Evolutionary conservation across 1,284 basidiomycete species (phyloP).

Genomic region (Mrakiaceae sp.): DNA sequence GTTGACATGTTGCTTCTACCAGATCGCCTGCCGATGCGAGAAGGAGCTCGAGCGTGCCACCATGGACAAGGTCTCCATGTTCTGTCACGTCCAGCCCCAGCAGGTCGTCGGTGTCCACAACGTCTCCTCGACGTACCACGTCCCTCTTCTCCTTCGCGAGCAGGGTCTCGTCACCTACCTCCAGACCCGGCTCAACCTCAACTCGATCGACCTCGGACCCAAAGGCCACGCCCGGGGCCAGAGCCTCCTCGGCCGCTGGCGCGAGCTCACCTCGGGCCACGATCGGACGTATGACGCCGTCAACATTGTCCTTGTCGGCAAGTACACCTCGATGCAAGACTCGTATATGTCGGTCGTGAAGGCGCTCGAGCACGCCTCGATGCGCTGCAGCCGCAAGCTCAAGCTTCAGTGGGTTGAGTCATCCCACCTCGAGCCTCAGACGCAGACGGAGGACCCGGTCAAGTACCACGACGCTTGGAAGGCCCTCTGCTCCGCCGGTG

Average conservation of each 20-base stretch:
- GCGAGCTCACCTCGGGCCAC: conserved; percentile 66
- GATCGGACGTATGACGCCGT: conserved; percentile 88
- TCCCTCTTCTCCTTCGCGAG: conserved; percentile 81
- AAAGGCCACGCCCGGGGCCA: conserved; percentile 51
- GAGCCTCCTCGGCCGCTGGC: conserved; percentile 64
- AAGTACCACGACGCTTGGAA: conserved; percentile 96
- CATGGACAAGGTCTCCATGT: conserved; percentile 97
- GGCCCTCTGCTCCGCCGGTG: conserved; percentile 78
- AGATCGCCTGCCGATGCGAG: conserved; percentile 82
- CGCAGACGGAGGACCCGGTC: conserved; percentile 66
- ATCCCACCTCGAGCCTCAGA: conserved; percentile 76
- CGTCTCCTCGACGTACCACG: conserved; percentile 93
- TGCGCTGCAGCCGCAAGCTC: conserved; percentile 77
- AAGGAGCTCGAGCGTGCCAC: conserved; percentile 63
- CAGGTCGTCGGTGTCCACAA: conserved; percentile 97
- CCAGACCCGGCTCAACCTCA: conserved; percentile 65
- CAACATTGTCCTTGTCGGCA: conserved; percentile 86
- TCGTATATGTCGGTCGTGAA: conserved; percentile 99
- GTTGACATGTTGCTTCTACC: background rate
- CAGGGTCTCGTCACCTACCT: conserved; percentile 87
- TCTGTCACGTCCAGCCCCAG: conserved; percentile 88
- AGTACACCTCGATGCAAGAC: conserved; percentile 94
- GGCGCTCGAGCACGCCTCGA: conserved; percentile 90
- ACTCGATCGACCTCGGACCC: conserved; percentile 46
- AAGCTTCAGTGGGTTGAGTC: conserved; percentile 71